A percentile compares a stretch with the other conserved stretches of the same genome.
These are phyloP conservation scores for Urochloa ruziziensis DNA, from an alignment of 176 grass and related monocot genomes.

Conservation along the genomic window DNA sequence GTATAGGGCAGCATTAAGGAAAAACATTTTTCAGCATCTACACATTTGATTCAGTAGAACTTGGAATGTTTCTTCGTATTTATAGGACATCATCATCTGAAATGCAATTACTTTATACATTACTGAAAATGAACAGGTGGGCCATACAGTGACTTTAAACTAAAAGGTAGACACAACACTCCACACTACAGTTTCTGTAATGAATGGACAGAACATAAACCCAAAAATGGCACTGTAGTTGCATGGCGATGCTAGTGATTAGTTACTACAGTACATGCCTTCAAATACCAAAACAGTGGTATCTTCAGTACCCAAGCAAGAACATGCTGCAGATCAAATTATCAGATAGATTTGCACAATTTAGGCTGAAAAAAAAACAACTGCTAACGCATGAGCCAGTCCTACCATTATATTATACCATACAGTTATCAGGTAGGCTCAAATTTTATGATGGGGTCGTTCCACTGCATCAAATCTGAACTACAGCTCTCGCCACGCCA, in stretches of 20 bases:
- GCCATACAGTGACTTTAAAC: neutral
- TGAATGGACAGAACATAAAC: neutral
- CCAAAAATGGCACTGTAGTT: neutral
- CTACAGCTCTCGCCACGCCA: too few species aligned
- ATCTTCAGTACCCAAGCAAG: neutral
- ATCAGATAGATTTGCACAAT: neutral
- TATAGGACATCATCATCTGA: slow-evolving; percentile 69
- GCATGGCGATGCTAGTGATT: neutral
- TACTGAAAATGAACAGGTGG: neutral
- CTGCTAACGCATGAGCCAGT: neutral
- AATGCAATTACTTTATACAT: slow-evolving; percentile 18
- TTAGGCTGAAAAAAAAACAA: too few species aligned
- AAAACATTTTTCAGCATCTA: neutral
- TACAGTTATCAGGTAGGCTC: too few species aligned
- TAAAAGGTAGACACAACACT: neutral
- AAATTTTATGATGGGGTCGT: too few species aligned
- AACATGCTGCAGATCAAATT: neutral
- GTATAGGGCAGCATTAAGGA: neutral
- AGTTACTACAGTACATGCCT: neutral
- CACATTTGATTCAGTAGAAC: neutral
- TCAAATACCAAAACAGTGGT: neutral
- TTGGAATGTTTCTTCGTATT: slow-evolving; percentile 39
- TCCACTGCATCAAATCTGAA: too few species aligned
- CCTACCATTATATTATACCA: neutral
- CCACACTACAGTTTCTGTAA: neutral